phyloP scores from a whole-genome alignment of 768 basidiomycete species.

The Gymnopilus junonius region DNA sequence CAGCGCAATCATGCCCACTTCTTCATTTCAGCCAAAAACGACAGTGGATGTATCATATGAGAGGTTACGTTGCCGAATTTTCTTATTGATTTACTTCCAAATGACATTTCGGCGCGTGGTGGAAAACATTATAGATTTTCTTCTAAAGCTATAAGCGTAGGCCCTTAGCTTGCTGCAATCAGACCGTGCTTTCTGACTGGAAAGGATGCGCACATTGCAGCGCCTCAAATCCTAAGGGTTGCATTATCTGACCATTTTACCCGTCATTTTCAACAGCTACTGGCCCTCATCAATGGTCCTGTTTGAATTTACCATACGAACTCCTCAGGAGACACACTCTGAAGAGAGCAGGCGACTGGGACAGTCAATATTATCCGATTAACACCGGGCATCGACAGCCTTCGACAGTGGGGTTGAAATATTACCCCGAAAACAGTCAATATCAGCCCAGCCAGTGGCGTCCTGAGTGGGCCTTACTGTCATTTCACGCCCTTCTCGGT shows the following conservation, averaged over 20 bases:
- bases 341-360: background rate
- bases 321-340: background rate
- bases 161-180: background rate
- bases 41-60: background rate
- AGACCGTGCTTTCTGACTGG: background rate
- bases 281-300: background rate
- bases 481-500: background rate
- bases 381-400: background rate
- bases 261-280: background rate
- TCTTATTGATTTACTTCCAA: background rate
- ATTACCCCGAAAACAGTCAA: background rate
- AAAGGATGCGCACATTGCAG: background rate
- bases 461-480: background rate
- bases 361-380: background rate
- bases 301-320: background rate
- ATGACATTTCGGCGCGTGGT: background rate
- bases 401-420: background rate
- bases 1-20: background rate
- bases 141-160: background rate
- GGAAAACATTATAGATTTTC: background rate
- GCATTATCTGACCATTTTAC: background rate
- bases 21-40: background rate
- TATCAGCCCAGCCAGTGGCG: background rate
- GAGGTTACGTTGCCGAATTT: background rate
- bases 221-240: background rate